phyloP scores from a whole-genome alignment of 352 stramenopile genomes.

The Peronospora belbahrii region DNA sequence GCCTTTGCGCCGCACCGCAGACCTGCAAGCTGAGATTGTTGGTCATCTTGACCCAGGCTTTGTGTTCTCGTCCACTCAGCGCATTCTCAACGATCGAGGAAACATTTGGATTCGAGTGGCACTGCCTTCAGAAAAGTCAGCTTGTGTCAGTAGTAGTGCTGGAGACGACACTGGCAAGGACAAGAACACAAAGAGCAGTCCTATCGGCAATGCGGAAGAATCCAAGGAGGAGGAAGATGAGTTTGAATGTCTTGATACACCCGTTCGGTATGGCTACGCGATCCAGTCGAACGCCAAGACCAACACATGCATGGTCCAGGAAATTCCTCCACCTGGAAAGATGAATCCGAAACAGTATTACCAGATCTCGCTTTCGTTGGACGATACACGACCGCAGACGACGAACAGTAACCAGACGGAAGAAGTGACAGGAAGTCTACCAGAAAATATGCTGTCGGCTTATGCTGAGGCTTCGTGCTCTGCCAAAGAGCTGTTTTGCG shows the following conservation, averaged over 20 bases:
- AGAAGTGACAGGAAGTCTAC: background rate
- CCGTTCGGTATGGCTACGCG: slow-evolving; percentile 46
- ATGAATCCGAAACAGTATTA: slow-evolving; percentile 53
- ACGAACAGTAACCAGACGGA: slow-evolving; percentile 20
- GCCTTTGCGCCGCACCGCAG: slow-evolving; percentile 37
- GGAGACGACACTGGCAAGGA: slow-evolving; percentile 12
- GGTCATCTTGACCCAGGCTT: slow-evolving; percentile 43
- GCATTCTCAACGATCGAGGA: slow-evolving; percentile 46
- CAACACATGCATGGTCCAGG: slow-evolving; percentile 68
- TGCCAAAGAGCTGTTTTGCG: slow-evolving; percentile 42
- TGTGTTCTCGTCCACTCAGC: slow-evolving; percentile 43
- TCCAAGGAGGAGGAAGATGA: slow-evolving; percentile 28
- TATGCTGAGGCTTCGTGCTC: slow-evolving; percentile 28
- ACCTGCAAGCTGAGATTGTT: slow-evolving; percentile 45
- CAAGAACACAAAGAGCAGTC: slow-evolving; percentile 5
- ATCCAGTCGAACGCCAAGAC: slow-evolving; percentile 75
- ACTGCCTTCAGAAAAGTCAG: slow-evolving; percentile 17
- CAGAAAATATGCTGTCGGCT: slow-evolving; percentile 24
- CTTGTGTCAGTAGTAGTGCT: slow-evolving; percentile 1
- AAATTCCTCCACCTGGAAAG: slow-evolving; percentile 51
- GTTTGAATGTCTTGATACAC: slow-evolving; percentile 14
- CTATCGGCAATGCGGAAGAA: slow-evolving; percentile 33
- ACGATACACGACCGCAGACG: background rate
- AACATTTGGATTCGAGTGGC: slow-evolving; percentile 63
- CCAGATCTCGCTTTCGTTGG: slow-evolving; percentile 27